These are phyloP conservation scores for Tothia fuscella DNA, from an alignment of 2,329 filamentous ascomycete species.

Conservation along the genomic window DNA sequence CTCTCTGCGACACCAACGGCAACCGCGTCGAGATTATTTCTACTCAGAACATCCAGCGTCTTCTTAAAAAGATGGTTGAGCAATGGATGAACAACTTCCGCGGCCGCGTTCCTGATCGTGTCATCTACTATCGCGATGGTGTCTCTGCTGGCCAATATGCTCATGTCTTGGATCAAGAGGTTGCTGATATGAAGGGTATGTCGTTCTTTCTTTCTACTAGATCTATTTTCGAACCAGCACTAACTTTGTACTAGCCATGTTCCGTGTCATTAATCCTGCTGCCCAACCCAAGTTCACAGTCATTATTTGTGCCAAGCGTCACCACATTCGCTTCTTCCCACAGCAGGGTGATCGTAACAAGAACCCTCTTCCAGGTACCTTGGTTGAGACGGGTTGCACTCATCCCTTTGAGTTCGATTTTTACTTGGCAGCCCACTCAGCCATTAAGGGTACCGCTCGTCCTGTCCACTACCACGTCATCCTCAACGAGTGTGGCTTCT, in stretches of 20 bases:
- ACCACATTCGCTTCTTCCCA: slow-evolving; percentile 90
- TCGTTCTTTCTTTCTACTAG: too few species aligned
- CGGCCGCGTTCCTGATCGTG: slow-evolving; percentile 51
- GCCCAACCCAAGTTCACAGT: slow-evolving; percentile 51
- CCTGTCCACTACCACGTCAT: slow-evolving; percentile 90
- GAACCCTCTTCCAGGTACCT: slow-evolving; percentile 74
- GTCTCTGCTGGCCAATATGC: slow-evolving; percentile 78
- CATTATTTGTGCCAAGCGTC: slow-evolving; percentile 82
- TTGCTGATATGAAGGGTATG: slow-evolving; percentile 54
- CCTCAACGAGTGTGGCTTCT: slow-evolving; percentile 61
- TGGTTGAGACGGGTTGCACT: slow-evolving; percentile 83
- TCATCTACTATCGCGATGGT: slow-evolving; percentile 90
- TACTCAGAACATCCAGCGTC: slow-evolving; percentile 49
- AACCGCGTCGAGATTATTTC: slow-evolving; percentile 69
- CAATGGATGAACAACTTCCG: slow-evolving; percentile 50
- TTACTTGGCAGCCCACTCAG: slow-evolving; percentile 57
- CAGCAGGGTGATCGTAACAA: slow-evolving; percentile 58
- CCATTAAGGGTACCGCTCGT: slow-evolving; percentile 87
- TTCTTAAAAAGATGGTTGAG: slow-evolving; percentile 52
- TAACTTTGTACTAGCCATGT: slow-evolving; percentile 11
- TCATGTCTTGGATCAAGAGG: slow-evolving; percentile 68
- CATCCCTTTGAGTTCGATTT: slow-evolving; percentile 88
- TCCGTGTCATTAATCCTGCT: slow-evolving; percentile 17
- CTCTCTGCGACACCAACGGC: slow-evolving; percentile 72
- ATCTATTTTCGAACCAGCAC: slow-evolving; percentile 17